phyloP scores from a whole-genome alignment of 352 stramenopile genomes.

The Globisporangium mamillatum region DNA sequence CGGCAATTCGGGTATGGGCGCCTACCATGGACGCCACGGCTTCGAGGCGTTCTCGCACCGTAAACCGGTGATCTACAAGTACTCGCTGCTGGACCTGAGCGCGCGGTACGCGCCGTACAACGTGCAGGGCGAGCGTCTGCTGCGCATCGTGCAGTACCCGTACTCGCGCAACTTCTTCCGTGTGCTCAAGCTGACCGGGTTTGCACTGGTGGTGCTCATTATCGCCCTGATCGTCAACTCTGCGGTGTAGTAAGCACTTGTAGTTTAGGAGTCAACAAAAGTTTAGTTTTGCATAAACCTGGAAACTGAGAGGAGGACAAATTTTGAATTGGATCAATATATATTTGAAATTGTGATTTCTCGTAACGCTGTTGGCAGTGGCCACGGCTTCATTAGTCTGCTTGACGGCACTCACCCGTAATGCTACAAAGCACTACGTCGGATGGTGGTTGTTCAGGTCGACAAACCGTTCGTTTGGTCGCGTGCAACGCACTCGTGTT shows the following conservation, averaged over 20 bases:
- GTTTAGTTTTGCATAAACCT: not conserved
- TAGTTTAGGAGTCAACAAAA: not conserved
- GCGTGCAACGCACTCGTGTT: not conserved
- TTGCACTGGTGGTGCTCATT: not conserved
- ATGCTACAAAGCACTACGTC: too few relatives aligned
- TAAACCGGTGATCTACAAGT: slow-evolving; percentile 71
- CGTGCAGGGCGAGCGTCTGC: slow-evolving; percentile 29
- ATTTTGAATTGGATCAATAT: not conserved
- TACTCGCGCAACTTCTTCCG: slow-evolving; percentile 25
- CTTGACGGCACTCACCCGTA: too few relatives aligned
- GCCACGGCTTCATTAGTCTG: too few relatives aligned
- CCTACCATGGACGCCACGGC: slow-evolving; percentile 77
- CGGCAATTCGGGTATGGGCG: slow-evolving; percentile 73
- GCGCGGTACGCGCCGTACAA: slow-evolving; percentile 57
- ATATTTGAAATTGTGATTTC: not conserved
- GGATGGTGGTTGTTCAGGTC: too few relatives aligned
- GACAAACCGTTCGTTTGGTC: not conserved
- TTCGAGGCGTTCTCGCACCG: slow-evolving; percentile 78
- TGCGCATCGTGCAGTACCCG: slow-evolving; percentile 41
- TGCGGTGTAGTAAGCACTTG: not conserved
- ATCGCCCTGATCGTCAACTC: slow-evolving; percentile 5
- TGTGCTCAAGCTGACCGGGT: slow-evolving; percentile 5
- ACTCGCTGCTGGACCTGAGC: slow-evolving; percentile 48
- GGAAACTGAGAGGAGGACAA: not conserved
- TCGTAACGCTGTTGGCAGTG: not conserved